These are phyloP conservation scores for Rhododendron molle DNA, from an alignment of 148 eudicot genomes.

Conservation along the genomic window DNA sequence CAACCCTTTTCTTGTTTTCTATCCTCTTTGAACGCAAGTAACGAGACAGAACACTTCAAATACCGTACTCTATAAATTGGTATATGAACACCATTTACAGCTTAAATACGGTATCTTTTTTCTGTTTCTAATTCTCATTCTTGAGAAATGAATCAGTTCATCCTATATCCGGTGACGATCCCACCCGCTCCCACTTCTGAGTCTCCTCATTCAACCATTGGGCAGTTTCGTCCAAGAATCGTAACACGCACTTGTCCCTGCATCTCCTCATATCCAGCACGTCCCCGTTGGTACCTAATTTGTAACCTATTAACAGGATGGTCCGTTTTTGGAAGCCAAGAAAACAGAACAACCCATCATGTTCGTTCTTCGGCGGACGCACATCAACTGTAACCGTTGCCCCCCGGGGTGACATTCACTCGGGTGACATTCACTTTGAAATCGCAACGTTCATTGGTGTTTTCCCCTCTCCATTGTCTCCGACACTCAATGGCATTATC, in stretches of 20 bases:
- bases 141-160: background rate
- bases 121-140: background rate
- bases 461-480: too few species aligned
- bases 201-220: background rate
- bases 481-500: too few species aligned
- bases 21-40: too few species aligned
- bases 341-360: too few species aligned
- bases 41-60: background rate
- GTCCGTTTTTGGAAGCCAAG: background rate
- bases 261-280: background rate
- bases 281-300: background rate
- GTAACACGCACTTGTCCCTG: background rate
- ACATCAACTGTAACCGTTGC: background rate
- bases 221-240: background rate
- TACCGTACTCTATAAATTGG: background rate
- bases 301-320: background rate
- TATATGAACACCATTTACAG: too few species aligned
- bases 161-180: background rate
- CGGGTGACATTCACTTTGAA: too few species aligned
- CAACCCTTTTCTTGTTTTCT: too few species aligned
- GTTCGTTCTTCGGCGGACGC: background rate
- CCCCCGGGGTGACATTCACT: background rate
- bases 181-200: background rate
- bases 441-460: too few species aligned
- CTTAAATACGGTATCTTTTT: too few species aligned